These are phyloP conservation scores for Phytophthora sansomeana DNA, from an alignment of 352 stramenopile species.

Conservation along the genomic window DNA sequence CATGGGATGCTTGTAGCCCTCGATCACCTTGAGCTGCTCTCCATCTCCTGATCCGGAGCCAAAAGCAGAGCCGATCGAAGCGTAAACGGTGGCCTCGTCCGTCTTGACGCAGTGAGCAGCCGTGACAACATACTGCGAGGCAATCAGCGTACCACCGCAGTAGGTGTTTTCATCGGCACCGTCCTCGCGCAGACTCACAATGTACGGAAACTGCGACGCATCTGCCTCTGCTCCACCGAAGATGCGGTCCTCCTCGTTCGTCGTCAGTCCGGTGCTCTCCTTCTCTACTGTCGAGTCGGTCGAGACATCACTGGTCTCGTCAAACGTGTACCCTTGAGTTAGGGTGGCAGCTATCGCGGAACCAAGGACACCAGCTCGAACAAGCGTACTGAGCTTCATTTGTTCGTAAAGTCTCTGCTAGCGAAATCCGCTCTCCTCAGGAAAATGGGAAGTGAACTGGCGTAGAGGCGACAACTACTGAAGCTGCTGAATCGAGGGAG, in stretches of 20 bases:
- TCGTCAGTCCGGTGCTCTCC: slow-evolving; percentile 34
- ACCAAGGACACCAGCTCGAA: slow-evolving; percentile 23
- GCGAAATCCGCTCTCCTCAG: slow-evolving; percentile 27
- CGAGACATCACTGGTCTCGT: slow-evolving; percentile 33
- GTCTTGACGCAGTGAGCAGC: slow-evolving; percentile 77
- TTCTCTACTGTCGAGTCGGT: slow-evolving; percentile 16
- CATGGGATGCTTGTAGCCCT: slow-evolving; percentile 55
- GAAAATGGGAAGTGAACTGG: slow-evolving; percentile 28
- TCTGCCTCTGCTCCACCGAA: slow-evolving; percentile 67
- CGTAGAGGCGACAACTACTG: neutral
- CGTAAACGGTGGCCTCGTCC: slow-evolving; percentile 48
- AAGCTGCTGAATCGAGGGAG: slow-evolving; percentile 24
- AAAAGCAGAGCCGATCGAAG: slow-evolving; percentile 61
- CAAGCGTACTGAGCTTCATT: slow-evolving; percentile 32
- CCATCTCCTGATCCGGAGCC: slow-evolving; percentile 48
- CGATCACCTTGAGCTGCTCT: slow-evolving; percentile 56
- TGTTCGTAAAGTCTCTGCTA: slow-evolving; percentile 10
- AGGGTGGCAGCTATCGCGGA: slow-evolving; percentile 28
- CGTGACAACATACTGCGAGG: slow-evolving; percentile 71
- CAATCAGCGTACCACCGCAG: slow-evolving; percentile 74
- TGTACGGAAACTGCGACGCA: slow-evolving; percentile 58
- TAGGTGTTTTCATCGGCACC: slow-evolving; percentile 48
- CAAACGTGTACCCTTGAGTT: slow-evolving; percentile 39
- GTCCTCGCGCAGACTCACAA: slow-evolving; percentile 62
- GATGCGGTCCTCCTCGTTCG: slow-evolving; percentile 61